These are phyloP conservation scores for Endocalyx cinctus DNA, from an alignment of 2,329 filamentous ascomycete genomes.

Conservation along the genomic window DNA sequence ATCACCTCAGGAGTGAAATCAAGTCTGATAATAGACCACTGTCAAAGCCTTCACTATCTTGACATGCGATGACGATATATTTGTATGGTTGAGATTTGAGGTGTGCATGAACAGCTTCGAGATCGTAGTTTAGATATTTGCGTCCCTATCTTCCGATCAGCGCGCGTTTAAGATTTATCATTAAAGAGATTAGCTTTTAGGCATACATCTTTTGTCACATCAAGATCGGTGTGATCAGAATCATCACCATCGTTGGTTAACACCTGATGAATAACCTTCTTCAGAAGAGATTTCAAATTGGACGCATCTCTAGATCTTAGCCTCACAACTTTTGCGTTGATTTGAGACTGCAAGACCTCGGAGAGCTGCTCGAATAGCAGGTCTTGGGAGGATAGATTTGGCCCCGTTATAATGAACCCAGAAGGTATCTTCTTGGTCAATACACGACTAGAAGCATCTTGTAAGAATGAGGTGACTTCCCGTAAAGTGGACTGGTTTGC, in stretches of 20 bases:
- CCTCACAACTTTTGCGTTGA: slow-evolving; percentile 55
- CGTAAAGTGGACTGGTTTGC: slow-evolving; percentile 58
- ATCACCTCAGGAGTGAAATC: slow-evolving; percentile 63
- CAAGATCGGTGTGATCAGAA: slow-evolving; percentile 49
- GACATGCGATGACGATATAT: slow-evolving; percentile 67
- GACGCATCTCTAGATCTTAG: slow-evolving; percentile 67
- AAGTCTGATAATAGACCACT: slow-evolving; percentile 66
- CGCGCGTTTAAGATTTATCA: no score
- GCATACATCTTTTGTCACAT: slow-evolving; percentile 44
- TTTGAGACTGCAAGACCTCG: slow-evolving; percentile 44
- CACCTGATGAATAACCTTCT: slow-evolving; percentile 66
- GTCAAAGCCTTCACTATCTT: slow-evolving; percentile 81
- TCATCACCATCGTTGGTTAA: slow-evolving; percentile 44
- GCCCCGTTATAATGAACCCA: slow-evolving; percentile 71
- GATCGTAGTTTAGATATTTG: slow-evolving; percentile 71
- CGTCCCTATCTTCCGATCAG: slow-evolving; percentile 42
- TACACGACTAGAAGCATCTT: slow-evolving; percentile 26
- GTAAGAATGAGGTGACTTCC: slow-evolving; percentile 54
- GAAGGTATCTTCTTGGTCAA: slow-evolving; percentile 53
- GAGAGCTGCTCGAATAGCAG: slow-evolving; percentile 69
- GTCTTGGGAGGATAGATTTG: slow-evolving; percentile 71
- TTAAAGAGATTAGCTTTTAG: no score
- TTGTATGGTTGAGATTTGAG: slow-evolving; percentile 47
- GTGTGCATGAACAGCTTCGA: slow-evolving; percentile 64
- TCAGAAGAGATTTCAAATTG: slow-evolving; percentile 69